These are phyloP conservation scores for Cordyceps farinosa DNA, from an alignment of 2,329 filamentous ascomycete species.

Conservation along the genomic window DNA sequence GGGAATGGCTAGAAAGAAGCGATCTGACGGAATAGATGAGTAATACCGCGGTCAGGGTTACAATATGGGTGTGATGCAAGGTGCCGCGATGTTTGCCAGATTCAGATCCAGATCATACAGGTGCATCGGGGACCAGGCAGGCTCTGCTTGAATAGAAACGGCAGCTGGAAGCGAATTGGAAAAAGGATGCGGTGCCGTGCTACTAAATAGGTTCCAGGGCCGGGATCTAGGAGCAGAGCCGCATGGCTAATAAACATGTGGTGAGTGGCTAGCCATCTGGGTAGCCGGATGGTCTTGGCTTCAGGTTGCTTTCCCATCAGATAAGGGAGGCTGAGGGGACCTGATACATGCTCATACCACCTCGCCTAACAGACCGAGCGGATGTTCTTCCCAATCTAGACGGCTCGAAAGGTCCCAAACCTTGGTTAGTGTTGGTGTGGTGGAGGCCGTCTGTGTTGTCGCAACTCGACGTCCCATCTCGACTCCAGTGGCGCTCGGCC, in stretches of 20 bases:
- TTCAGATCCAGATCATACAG: background rate
- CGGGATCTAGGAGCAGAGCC: background rate
- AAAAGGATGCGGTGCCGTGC: background rate
- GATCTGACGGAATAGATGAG: background rate
- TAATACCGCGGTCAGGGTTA: background rate
- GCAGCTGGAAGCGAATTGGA: background rate
- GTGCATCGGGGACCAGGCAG: background rate
- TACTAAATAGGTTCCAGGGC: background rate
- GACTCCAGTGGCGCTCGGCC: constrained; percentile 1
- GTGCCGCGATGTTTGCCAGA: background rate
- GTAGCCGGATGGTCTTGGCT: background rate
- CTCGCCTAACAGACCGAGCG: background rate
- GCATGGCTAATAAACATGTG: background rate
- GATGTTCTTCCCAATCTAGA: background rate
- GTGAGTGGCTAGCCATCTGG: too few species aligned
- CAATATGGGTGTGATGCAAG: background rate
- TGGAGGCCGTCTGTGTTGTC: constrained; percentile 8
- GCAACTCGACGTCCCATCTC: constrained; percentile 3
- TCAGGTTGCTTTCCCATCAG: background rate
- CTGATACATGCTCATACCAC: constrained; percentile 12
- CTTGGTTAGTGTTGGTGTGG: constrained; percentile 3
- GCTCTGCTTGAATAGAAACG: background rate
- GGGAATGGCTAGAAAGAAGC: background rate
- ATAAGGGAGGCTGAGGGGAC: background rate
- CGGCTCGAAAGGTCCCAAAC: background rate